Evolutionary conservation across 805 yeast genomes (phyloP), one percentile per base, ranked within the genome.

Genomic region (Schizosaccharomyces cryophilus): DNA sequence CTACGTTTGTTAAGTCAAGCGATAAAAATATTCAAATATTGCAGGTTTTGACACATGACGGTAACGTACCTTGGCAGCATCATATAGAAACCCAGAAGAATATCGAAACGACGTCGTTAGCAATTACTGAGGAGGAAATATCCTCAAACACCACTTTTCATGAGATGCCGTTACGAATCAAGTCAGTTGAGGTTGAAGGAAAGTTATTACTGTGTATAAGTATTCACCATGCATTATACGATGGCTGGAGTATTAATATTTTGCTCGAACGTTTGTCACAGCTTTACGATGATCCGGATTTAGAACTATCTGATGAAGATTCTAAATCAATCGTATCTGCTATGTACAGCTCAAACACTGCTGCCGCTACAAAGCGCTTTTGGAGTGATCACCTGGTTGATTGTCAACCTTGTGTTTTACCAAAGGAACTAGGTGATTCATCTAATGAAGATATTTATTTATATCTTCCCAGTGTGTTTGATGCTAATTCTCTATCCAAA

Each of bases 211-310:
- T 45, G 9, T 11, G 51, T 45, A n/a, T 47, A 17, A 30, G 31
- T 7, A 17, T 54, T n/a, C 69, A 66, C 47, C 69, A 66, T 60
- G 64, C 68, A 19, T 54, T 66, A 30, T 66, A 66, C 42, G 69
- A 66, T 61, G 69, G 66, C 7, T 51, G 56, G 56, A 24, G 35
- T 29, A 17, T 51, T 5, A 17, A 24, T 29, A 21, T 51, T 5
- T 17, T 51, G 11, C 21, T 51, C 30, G 13, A 51, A 4, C n/a
- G 26, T 24, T 29, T 51, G 17, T 51, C 35, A 1, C 6, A 24
- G 2, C 9, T 51, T 6, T 45, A 45, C 17, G 21, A 51, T 29
- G 17, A 51, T 13, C 19, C 19, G 9, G 6, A 29, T 17, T 21
- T 24, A 21, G 26, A 6, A 24, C 15, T 11, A 5, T 11, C 17